Evolutionary conservation across 2,329 filamentous ascomycete genomes (phyloP).

Genomic region (Aspergillus pseudoviridinutans): DNA sequence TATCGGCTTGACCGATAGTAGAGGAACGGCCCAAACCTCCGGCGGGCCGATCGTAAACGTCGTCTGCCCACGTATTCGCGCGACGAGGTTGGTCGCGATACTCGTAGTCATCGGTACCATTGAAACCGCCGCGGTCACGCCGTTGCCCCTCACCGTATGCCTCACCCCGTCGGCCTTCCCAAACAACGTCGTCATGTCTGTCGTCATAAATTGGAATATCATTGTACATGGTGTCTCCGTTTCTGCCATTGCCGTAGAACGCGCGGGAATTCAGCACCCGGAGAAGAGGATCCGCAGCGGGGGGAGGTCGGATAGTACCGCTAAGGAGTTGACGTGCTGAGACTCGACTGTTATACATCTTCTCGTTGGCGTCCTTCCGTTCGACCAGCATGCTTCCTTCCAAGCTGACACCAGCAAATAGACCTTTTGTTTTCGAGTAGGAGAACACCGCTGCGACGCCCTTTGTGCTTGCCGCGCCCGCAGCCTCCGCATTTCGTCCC

Average conservation of each 20-base stretch:
- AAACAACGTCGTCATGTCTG: conserved; percentile 74
- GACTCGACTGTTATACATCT: conserved; percentile 80
- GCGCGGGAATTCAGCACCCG: conserved; percentile 76
- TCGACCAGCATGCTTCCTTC: conserved; percentile 93
- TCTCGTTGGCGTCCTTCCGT: conserved; percentile 93
- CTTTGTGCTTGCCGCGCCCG: conserved; percentile 85
- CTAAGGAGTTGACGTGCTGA: conserved; percentile 78
- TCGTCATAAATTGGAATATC: conserved; percentile 88
- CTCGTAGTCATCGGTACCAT: conserved; percentile 50
- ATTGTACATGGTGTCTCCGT: conserved; percentile 77
- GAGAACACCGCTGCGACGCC: conserved; percentile 90
- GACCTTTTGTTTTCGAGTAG: conserved; percentile 95
- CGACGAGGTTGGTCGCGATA: conserved; percentile 51
- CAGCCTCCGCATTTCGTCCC: conserved; percentile 91
- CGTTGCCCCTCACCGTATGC: conserved; percentile 66
- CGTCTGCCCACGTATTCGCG: conserved; percentile 48
- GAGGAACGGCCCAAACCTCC: conserved; percentile 32
- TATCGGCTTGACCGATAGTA: conserved; percentile 28
- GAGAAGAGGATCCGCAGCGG: conserved; percentile 80
- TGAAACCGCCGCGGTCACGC: conserved; percentile 51
- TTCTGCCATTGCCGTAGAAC: conserved; percentile 64
- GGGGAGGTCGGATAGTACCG: conserved; percentile 72
- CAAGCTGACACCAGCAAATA: conserved; percentile 92
- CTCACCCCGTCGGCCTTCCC: conserved; percentile 70
- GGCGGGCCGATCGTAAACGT: conserved; percentile 44